phyloP scores from a whole-genome alignment of 2,329 filamentous ascomycete species.

The Triangularia setosa region DNA sequence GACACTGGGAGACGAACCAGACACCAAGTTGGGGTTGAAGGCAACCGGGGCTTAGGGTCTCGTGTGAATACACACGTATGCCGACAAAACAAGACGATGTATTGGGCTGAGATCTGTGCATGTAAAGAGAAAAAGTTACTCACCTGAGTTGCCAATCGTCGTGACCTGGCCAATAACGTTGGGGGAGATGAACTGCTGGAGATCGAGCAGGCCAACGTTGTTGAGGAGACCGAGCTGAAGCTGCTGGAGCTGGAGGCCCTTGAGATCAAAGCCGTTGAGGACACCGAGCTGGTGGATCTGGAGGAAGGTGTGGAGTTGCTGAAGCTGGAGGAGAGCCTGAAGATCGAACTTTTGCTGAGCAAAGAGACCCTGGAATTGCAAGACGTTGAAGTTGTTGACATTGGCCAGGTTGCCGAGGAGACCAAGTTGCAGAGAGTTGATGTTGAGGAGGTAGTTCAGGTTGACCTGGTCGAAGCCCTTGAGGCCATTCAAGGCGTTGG shows the following conservation, averaged over 20 bases:
- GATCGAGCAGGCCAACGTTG: constrained; percentile 31
- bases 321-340: constrained; percentile 37
- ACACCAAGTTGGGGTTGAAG: constrained; percentile 10
- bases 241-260: constrained; percentile 24
- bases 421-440: constrained; percentile 45
- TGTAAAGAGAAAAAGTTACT: constrained; percentile 14
- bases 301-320: constrained; percentile 39
- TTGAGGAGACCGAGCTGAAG: constrained; percentile 30
- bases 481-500: constrained; percentile 42
- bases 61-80: constrained; percentile 26
- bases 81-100: constrained; percentile 10
- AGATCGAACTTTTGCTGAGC: constrained; percentile 39
- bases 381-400: constrained; percentile 45
- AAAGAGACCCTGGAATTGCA: constrained; percentile 41
- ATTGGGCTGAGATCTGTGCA: background rate
- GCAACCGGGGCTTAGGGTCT: constrained; percentile 18
- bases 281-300: constrained; percentile 31
- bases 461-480: constrained; percentile 37
- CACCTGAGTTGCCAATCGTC: constrained; percentile 27
- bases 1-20: constrained; percentile 5
- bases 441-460: constrained; percentile 43
- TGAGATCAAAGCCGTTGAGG: constrained; percentile 30
- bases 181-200: constrained; percentile 32
- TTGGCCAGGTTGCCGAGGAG: constrained; percentile 40
- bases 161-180: constrained; percentile 31